Evolutionary conservation across 768 basidiomycete species (phyloP), one percentile per base, ranked within the genome.

Genomic region (Xerocomus brunneocitrinus): DNA sequence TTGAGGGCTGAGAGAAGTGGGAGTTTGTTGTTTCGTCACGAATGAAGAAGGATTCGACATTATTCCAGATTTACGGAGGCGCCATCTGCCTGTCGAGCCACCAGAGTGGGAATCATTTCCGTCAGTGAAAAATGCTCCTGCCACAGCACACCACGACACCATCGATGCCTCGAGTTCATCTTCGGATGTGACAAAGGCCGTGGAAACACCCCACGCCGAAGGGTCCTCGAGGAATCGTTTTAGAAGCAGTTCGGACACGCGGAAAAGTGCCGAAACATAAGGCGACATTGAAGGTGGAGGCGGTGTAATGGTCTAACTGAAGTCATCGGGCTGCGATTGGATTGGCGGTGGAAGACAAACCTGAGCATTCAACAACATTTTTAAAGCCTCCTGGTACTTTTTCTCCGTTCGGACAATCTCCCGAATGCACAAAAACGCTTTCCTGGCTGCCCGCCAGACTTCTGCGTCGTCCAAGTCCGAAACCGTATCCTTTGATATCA

Each of bases 201-300:
- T 72, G 10, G 82, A 79, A 30, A 87, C 79, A 8, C 85, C 85
- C 73, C 76, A 79, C 3, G 81, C 82, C 41, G 82, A 84, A 13
- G 85, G 85, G 50, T 87, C 84, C 41, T 75, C 74, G 32, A 80
- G 74, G 62, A 84, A 76, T n/a, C 69, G 68, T 19, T 67, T 67
- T n/a, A 84, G 58, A 39, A 85, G 70, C 16, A 66, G 66, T 48
- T 79, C 74, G 28, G 83, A 85, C 19, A 74, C 78, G 16, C 63
- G 59, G 34, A 82, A 71, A 10, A 87, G 75, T 8, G 72, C 74
- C 16, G 74, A 78, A 13, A 82, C 68, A 57, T 85, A 78, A 9
- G 73, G 63, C 22, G 76, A 62, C 73, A 87, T 78, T 13, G 78
- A 68, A 16, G 79, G 67, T 8, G 84, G 79, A 22, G 82, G 79